A percentile compares a stretch with the other conserved stretches of the same genome.
These are phyloP conservation scores for Colletotrichum trifolii DNA, from an alignment of 2,329 filamentous ascomycete species.

Conservation along the genomic window DNA sequence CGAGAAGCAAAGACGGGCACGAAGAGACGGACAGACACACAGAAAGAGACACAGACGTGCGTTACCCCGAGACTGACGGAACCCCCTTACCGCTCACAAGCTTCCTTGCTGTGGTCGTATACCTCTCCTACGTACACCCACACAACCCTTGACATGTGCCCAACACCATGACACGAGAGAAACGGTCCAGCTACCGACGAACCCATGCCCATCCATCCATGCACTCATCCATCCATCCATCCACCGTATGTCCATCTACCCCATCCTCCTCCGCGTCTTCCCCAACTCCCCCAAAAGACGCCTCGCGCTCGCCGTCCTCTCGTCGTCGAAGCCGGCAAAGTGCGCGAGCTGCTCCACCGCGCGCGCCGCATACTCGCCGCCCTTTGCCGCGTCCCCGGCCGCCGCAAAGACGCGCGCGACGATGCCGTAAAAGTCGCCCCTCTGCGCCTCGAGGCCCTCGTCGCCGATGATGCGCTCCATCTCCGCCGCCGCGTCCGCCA, in stretches of 20 bases:
- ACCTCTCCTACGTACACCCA: too few relatives aligned
- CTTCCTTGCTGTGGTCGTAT: too few relatives aligned
- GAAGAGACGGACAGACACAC: too few relatives aligned
- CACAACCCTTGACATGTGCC: too few relatives aligned
- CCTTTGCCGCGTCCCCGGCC: slow-evolving; percentile 38
- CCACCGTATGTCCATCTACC: neutral
- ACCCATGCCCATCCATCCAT: neutral
- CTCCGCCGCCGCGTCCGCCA: slow-evolving; percentile 37
- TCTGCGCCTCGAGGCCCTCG: slow-evolving; percentile 41
- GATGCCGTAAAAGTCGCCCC: slow-evolving; percentile 41
- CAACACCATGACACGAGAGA: neutral
- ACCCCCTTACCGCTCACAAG: too few relatives aligned
- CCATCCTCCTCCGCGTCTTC: slow-evolving; percentile 13
- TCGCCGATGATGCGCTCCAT: slow-evolving; percentile 37
- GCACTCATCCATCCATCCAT: neutral
- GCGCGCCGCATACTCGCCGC: slow-evolving; percentile 37
- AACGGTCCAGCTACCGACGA: neutral
- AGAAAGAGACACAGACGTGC: too few relatives aligned
- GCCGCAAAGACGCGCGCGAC: slow-evolving; percentile 38
- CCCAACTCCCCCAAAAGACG: slow-evolving; percentile 26
- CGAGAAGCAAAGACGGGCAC: too few relatives aligned
- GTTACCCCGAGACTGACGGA: too few relatives aligned
- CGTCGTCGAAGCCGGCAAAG: slow-evolving; percentile 40
- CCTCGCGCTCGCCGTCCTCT: slow-evolving; percentile 38
- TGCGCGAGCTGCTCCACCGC: slow-evolving; percentile 39